Evolutionary conservation across 768 basidiomycete genomes (phyloP).

Genomic region (Cyathus striatus): DNA sequence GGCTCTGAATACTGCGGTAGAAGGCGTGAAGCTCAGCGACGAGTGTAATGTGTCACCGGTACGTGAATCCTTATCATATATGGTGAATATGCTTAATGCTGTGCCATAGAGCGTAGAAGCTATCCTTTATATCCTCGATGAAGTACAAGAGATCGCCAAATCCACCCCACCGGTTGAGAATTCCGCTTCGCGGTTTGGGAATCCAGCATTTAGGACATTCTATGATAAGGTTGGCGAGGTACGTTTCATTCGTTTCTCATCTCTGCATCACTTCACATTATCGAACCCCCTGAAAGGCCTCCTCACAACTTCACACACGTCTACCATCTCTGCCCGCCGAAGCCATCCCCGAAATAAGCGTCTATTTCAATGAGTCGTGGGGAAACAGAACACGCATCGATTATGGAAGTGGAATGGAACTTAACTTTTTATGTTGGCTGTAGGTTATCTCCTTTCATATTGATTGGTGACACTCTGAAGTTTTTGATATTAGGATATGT

Average conservation of each 20-base stretch:
- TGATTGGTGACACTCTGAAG: not conserved
- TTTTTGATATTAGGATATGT: slow-evolving; percentile 55
- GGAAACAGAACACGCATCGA: slow-evolving; percentile 90
- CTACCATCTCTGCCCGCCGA: slow-evolving; percentile 55
- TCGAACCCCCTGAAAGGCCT: slow-evolving; percentile 29
- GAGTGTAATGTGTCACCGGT: slow-evolving; percentile 55
- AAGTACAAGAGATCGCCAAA: slow-evolving; percentile 59
- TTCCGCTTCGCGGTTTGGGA: slow-evolving; percentile 88
- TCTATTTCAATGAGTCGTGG: slow-evolving; percentile 86
- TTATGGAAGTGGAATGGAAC: slow-evolving; percentile 99
- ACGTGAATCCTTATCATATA: slow-evolving; percentile 20
- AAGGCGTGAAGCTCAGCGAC: slow-evolving; percentile 73
- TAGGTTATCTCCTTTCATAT: slow-evolving; percentile 33
- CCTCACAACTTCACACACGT: slow-evolving; percentile 49
- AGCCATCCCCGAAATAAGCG: slow-evolving; percentile 63
- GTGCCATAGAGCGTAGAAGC: slow-evolving; percentile 52
- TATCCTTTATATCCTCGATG: slow-evolving; percentile 59
- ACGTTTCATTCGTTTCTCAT: slow-evolving; percentile 5
- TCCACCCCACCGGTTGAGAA: slow-evolving; percentile 87
- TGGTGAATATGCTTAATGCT: slow-evolving; percentile 3
- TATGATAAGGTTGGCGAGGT: slow-evolving; percentile 80
- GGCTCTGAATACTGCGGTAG: slow-evolving; percentile 67
- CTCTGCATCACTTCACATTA: not conserved
- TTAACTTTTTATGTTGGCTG: slow-evolving; percentile 98
- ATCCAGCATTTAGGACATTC: slow-evolving; percentile 92